Conservation (phyloP, 345 rosid species). For the Gossypium turneri region DNA sequence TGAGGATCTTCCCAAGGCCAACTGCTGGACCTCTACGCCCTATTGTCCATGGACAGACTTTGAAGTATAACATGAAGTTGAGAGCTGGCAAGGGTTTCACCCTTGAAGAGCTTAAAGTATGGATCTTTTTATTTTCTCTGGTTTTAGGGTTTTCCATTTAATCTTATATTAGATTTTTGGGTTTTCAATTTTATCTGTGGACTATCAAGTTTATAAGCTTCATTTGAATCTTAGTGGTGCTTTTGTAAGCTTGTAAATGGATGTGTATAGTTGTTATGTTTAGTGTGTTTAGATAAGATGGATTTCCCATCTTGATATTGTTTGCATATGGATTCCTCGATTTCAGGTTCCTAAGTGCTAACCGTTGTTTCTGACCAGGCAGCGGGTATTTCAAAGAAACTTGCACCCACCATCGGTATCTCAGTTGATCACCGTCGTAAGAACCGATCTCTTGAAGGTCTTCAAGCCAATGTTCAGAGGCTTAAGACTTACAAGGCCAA, state of each 20-base stretch:
- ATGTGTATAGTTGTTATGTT: not conserved
- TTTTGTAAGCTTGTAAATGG: not conserved
- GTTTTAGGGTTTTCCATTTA: not conserved
- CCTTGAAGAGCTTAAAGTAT: not conserved
- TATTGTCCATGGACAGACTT: not conserved
- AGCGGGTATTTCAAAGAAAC: not conserved
- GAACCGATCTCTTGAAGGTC: slow-evolving; percentile 1
- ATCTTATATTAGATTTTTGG: not conserved
- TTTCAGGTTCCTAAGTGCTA: not conserved
- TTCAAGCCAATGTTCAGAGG: slow-evolving; percentile 4
- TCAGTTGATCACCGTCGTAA: not conserved
- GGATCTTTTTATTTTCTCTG: not conserved
- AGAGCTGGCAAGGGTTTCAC: slow-evolving; percentile 1
- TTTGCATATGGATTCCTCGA: not conserved
- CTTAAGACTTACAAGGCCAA: not conserved
- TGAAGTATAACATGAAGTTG: slow-evolving; percentile 1
- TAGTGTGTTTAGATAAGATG: not conserved
- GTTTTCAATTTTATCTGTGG: not conserved
- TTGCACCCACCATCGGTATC: not conserved
- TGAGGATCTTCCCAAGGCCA: not conserved
- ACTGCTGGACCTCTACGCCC: not conserved
- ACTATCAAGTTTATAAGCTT: not conserved
- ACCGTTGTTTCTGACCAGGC: not conserved
- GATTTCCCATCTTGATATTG: not conserved
- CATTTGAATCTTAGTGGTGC: not conserved